These are phyloP conservation scores for Scenedesmus sp. DNA, from an alignment of 163 green algal species.

Conservation along the genomic window DNA sequence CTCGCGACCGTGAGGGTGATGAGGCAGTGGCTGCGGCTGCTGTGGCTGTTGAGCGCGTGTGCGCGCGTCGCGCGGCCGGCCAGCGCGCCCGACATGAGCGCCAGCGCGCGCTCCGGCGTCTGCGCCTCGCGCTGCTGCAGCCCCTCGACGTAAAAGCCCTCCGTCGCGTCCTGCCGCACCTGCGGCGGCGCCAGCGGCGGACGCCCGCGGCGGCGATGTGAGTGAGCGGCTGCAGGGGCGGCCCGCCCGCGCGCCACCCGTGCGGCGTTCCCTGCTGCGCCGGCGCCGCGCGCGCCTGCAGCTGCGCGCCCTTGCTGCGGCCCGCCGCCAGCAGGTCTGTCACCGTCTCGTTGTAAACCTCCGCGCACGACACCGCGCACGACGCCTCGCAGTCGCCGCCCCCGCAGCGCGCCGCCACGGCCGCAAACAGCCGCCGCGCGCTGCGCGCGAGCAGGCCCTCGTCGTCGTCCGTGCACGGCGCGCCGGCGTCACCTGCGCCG, in stretches of 20 bases:
- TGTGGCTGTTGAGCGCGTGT: conserved; percentile 73
- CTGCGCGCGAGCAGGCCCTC: conserved; percentile 68
- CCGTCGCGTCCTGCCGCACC: conserved; percentile 61
- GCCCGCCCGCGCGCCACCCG: too few species aligned
- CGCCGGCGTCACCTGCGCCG: neutral
- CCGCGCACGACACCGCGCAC: conserved; percentile 46
- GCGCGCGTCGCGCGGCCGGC: conserved; percentile 57
- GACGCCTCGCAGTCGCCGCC: neutral
- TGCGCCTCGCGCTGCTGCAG: conserved; percentile 51
- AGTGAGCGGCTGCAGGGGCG: neutral
- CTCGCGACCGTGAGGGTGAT: conserved; percentile 72
- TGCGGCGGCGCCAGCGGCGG: conserved; percentile 1
- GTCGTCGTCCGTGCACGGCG: conserved; percentile 33
- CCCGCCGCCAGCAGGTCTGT: conserved; percentile 65
- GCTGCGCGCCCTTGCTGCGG: conserved; percentile 54
- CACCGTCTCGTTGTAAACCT: conserved; percentile 82
- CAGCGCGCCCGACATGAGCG: conserved; percentile 58
- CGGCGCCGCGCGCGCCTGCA: conserved; percentile 55
- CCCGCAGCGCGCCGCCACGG: neutral
- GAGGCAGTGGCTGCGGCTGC: conserved; percentile 76
- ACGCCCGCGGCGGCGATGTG: neutral
- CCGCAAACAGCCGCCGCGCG: conserved; percentile 26
- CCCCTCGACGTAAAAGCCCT: conserved; percentile 72
- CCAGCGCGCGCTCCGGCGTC: conserved; percentile 44
- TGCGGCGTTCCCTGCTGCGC: neutral